Conservation (phyloP, 2,329 filamentous ascomycete genomes). For the Emergomyces africanus region DNA sequence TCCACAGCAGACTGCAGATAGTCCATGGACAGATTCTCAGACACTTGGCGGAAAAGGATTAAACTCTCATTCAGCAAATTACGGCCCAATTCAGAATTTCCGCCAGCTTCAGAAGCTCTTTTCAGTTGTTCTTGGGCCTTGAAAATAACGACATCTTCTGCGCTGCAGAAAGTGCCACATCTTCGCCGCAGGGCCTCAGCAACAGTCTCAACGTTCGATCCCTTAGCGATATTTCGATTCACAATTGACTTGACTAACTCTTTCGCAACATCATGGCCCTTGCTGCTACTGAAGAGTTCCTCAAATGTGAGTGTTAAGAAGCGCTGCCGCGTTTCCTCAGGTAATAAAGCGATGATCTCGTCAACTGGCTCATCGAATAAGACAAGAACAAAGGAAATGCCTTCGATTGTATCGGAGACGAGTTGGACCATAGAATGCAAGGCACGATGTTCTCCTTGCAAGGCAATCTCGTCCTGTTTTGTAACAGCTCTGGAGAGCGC, state of each 20-base stretch:
- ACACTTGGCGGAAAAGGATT: conserved; percentile 77
- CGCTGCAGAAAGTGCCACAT: conserved; percentile 94
- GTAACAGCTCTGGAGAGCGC: conserved; percentile 65
- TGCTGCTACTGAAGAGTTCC: conserved; percentile 63
- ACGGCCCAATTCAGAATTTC: conserved; percentile 62
- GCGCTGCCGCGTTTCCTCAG: conserved; percentile 54
- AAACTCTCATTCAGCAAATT: conserved; percentile 79
- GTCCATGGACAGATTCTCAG: conserved; percentile 64
- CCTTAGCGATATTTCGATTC: conserved; percentile 92
- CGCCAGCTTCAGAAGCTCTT: conserved; percentile 65
- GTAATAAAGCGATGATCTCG: conserved; percentile 69
- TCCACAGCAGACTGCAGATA: conserved; percentile 66
- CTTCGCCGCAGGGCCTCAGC: conserved; percentile 84
- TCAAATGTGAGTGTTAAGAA: conserved; percentile 76
- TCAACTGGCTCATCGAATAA: conserved; percentile 87
- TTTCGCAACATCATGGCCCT: conserved; percentile 82
- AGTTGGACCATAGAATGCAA: conserved; percentile 75
- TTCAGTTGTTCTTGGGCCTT: conserved; percentile 94
- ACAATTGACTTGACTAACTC: conserved; percentile 95
- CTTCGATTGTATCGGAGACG: conserved; percentile 84
- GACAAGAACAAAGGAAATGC: conserved; percentile 90
- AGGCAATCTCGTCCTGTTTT: conserved; percentile 78
- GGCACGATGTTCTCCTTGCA: conserved; percentile 89
- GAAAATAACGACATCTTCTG: conserved; percentile 95
- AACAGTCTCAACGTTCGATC: conserved; percentile 93